These are phyloP conservation scores for Kalanchoe fedtschenkoi DNA, from an alignment of 164 flowering plant species.

Conservation along the genomic window DNA sequence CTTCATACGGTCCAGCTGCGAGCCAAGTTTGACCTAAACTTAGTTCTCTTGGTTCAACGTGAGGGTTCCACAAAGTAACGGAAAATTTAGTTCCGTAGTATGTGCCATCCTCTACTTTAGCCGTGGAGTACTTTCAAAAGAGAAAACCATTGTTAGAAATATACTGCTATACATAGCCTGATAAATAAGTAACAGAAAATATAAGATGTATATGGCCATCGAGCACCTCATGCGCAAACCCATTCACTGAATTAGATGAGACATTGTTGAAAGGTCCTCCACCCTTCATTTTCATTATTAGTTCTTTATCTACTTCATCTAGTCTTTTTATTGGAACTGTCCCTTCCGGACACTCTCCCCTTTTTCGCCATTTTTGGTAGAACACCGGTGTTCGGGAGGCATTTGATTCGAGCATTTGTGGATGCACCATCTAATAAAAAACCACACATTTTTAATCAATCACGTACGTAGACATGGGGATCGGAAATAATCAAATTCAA, in stretches of 20 bases:
- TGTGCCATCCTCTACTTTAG: neutral
- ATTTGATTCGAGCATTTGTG: neutral
- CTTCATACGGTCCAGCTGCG: neutral
- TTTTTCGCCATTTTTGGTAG: neutral
- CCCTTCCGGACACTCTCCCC: neutral
- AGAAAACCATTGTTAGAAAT: neutral
- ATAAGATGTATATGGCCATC: neutral
- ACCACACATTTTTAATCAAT: no score
- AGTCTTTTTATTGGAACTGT: neutral
- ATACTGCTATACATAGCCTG: no score
- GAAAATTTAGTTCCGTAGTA: neutral
- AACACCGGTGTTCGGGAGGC: neutral
- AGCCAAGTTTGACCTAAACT: slow-evolving; percentile 1
- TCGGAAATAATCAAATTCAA: no score
- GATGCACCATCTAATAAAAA: neutral
- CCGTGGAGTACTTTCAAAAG: neutral
- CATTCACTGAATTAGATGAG: neutral
- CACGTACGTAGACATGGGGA: no score
- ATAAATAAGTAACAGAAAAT: neutral
- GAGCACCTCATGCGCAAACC: neutral
- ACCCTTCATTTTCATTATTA: neutral
- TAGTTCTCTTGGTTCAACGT: neutral
- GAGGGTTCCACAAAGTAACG: neutral
- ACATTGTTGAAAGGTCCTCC: neutral
- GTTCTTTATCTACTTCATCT: neutral